A percentile compares a stretch with the other conserved stretches of the same genome.
phyloP scores from a whole-genome alignment of 2,329 filamentous ascomycete genomes.

The Ceratocystis ficicola region DNA sequence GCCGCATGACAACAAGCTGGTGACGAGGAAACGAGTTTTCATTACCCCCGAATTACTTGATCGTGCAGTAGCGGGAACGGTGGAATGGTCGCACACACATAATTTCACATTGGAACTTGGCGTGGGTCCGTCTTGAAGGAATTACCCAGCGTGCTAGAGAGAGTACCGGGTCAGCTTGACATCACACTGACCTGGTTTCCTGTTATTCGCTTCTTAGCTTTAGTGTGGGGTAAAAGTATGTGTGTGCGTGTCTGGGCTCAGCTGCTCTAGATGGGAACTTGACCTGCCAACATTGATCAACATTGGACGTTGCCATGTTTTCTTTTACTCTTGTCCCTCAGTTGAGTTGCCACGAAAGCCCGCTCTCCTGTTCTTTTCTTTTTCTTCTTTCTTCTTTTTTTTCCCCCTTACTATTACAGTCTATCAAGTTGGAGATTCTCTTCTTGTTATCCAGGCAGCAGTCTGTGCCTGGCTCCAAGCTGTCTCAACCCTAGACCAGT shows the following conservation, averaged over 20 bases:
- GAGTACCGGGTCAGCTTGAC: not conserved
- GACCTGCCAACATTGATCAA: too few species aligned
- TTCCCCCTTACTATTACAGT: not conserved
- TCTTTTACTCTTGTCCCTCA: not conserved
- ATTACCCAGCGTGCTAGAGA: not conserved
- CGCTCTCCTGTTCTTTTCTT: not conserved
- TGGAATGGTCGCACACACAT: not conserved
- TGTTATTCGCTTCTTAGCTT: not conserved
- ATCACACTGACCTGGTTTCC: not conserved
- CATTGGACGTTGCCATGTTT: too few species aligned
- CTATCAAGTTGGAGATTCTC: not conserved
- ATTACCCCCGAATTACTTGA: constrained; percentile 21
- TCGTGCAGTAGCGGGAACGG: constrained; percentile 8
- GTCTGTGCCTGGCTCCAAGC: not conserved
- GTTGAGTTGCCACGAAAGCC: not conserved
- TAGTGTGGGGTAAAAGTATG: not conserved
- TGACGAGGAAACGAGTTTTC: constrained; percentile 13
- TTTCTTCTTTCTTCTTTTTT: too few species aligned
- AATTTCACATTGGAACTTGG: not conserved
- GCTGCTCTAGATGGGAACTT: not conserved
- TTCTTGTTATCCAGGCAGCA: not conserved
- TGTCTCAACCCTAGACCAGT: not conserved
- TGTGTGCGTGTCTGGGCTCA: not conserved
- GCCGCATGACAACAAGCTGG: constrained; percentile 10
- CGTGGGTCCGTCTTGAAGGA: not conserved